Evolutionary conservation across 169 alveolate species (phyloP).

Genomic region (Perkinsus olseni): DNA sequence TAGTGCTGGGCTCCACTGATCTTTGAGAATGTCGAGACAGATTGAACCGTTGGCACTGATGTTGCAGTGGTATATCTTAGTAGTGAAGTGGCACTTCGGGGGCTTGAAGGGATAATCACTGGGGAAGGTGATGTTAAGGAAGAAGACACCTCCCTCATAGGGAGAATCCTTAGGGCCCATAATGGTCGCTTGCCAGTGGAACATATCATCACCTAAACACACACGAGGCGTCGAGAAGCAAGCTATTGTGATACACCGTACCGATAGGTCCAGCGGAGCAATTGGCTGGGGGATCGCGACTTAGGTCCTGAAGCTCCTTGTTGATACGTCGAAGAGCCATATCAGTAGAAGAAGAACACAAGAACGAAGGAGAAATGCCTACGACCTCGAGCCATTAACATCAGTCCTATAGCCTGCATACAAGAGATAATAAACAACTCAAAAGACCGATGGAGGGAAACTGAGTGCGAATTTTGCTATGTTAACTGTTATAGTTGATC

Average conservation of each 20-base stretch:
- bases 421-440: not conserved
- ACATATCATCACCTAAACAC: conserved; percentile 83
- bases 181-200: conserved; percentile 99
- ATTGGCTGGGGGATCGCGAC: conserved; percentile 97
- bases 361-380: not conserved
- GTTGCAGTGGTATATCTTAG: conserved; percentile 97
- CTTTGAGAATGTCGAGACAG: conserved; percentile 92
- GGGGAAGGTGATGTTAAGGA: conserved; percentile 94
- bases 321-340: conserved; percentile 82
- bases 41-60: conserved; percentile 93
- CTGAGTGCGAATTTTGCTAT: not conserved
- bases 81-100: conserved; percentile 94
- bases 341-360: not conserved
- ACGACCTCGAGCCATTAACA: not conserved
- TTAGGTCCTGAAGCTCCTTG: conserved; percentile 91
- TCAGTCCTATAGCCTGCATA: not conserved
- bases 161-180: conserved; percentile 97
- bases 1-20: conserved; percentile 99
- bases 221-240: not conserved
- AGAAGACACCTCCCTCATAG: conserved; percentile 96
- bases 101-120: conserved; percentile 99
- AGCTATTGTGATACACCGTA: not conserved
- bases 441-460: not conserved
- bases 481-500: too few species aligned
- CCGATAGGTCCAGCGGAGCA: conserved; percentile 95